phyloP scores from a whole-genome alignment of 441 rosid genomes.

The Breynia disticha region DNA sequence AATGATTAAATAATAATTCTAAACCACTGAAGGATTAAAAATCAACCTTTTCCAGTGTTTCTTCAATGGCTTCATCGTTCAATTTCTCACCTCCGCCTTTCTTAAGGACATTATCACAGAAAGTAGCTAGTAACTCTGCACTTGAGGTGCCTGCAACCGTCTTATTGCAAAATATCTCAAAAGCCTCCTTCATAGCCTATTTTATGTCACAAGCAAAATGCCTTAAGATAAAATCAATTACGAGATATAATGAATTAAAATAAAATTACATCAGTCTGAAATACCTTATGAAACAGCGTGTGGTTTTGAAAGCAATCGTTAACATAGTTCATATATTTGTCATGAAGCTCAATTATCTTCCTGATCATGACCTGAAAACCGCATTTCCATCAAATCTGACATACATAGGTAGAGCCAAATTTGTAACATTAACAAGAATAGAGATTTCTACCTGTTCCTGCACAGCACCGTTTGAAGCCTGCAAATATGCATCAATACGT shows the following conservation, averaged over 20 bases:
- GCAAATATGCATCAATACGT: not conserved
- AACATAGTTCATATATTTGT: constrained; percentile 75
- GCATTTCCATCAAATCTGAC: constrained; percentile 8
- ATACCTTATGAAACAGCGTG: constrained; percentile 85
- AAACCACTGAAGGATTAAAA: not conserved
- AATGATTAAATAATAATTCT: too few relatives aligned
- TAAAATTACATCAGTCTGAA: constrained; percentile 2
- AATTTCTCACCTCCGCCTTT: constrained; percentile 93
- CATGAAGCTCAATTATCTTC: constrained; percentile 79
- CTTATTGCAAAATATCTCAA: constrained; percentile 88
- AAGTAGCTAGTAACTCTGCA: constrained; percentile 85
- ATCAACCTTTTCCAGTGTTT: constrained; percentile 87
- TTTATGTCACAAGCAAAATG: constrained; percentile 8
- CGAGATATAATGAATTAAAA: not conserved
- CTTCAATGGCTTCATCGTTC: constrained; percentile 92
- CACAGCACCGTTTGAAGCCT: constrained; percentile 44
- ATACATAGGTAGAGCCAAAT: not conserved
- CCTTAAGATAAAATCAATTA: constrained; percentile 1
- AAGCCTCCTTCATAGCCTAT: constrained; percentile 93
- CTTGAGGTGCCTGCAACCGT: constrained; percentile 79
- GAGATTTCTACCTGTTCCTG: constrained; percentile 70
- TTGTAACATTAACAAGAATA: not conserved
- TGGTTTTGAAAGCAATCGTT: constrained; percentile 75
- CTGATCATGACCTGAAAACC: constrained; percentile 66
- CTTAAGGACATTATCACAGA: constrained; percentile 83